phyloP scores from a whole-genome alignment of 2,329 filamentous ascomycete genomes.

The Talaromyces sp. region DNA sequence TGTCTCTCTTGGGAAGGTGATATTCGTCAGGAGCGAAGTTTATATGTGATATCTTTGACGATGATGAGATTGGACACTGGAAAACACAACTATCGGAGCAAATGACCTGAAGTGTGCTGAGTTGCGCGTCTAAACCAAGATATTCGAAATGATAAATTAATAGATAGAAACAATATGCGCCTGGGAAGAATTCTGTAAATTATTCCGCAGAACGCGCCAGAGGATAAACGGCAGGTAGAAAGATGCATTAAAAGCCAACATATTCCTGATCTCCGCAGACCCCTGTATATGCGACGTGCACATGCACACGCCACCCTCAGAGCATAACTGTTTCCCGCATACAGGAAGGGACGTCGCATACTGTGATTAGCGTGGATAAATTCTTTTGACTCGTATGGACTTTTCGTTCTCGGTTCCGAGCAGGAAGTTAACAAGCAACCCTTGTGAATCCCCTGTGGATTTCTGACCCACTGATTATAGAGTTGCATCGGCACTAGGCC shows the following conservation, averaged over 20 bases:
- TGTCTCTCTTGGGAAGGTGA: background rate
- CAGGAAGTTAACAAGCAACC: background rate
- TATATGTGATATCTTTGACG: background rate
- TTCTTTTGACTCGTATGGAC: background rate
- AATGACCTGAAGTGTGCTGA: background rate
- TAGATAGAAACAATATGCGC: too few relatives aligned
- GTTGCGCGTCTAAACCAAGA: background rate
- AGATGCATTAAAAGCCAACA: background rate
- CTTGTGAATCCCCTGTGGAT: background rate
- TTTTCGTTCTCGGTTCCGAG: background rate
- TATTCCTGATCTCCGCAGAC: background rate
- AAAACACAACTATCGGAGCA: background rate
- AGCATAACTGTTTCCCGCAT: background rate
- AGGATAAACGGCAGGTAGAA: background rate
- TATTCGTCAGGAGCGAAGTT: background rate
- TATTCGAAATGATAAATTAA: background rate
- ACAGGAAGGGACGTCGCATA: background rate
- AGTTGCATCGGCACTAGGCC: slow-evolving; percentile 8
- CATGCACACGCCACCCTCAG: background rate
- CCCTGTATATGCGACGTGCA: background rate
- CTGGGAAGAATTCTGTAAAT: background rate
- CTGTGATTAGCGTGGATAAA: background rate
- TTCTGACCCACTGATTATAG: slow-evolving; percentile 5
- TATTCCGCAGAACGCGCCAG: background rate
- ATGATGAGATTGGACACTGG: background rate